phyloP scores from a whole-genome alignment of 2,329 filamentous ascomycete species.

The Hymenoscyphus albidus region DNA sequence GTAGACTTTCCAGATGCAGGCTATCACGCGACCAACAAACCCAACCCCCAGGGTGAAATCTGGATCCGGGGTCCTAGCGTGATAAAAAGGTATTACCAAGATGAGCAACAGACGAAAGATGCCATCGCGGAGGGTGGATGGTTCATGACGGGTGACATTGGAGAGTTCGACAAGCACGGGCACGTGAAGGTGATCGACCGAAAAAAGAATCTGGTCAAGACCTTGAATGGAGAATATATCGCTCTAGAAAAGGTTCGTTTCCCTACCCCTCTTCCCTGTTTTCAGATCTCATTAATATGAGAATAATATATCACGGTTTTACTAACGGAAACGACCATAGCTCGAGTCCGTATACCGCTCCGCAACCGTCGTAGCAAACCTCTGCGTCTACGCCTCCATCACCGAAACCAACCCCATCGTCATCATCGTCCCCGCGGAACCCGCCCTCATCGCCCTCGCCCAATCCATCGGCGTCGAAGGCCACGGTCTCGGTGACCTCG shows the following conservation, averaged over 20 bases:
- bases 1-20: conserved; percentile 83
- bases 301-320: too few relatives aligned
- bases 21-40: conserved; percentile 63
- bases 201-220: conserved; percentile 93
- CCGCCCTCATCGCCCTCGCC: conserved; percentile 55
- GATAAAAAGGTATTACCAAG: conserved; percentile 72
- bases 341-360: conserved; percentile 87
- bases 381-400: conserved; percentile 78
- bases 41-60: conserved; percentile 78
- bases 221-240: conserved; percentile 92
- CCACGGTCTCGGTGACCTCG: conserved; percentile 51
- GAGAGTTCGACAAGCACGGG: conserved; percentile 69
- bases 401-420: conserved; percentile 75
- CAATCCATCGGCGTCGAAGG: conserved; percentile 55
- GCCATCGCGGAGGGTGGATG: conserved; percentile 70
- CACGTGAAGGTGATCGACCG: conserved; percentile 76
- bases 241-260: conserved; percentile 70
- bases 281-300: too few relatives aligned
- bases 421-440: conserved; percentile 67
- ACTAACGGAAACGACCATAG: conserved; percentile 29
- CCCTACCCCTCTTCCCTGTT: conserved; percentile 11
- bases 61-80: conserved; percentile 77
- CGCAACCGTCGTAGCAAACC: conserved; percentile 69
- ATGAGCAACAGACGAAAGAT: conserved; percentile 77
- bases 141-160: conserved; percentile 87